Base-by-base conservation (phyloP, 1,139 yeast genomes). In the Pneumocystis jirovecii region DNA sequence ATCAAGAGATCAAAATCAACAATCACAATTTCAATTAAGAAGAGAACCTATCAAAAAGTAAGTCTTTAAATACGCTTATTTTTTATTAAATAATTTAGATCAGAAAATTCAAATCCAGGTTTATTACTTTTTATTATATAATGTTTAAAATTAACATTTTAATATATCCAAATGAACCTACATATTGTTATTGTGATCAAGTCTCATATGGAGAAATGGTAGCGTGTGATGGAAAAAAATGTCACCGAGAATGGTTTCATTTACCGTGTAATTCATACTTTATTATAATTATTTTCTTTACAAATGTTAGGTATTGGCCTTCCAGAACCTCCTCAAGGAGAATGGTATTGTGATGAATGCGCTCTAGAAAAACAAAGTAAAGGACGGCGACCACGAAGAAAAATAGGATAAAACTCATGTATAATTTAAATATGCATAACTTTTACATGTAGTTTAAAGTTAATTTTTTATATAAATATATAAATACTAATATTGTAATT, bases 141-240 rank as follows among this genome's bases (percentile, higher is more conserved):
- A 10, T 25, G 12, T 29, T 50, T 50, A 50, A 25, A 50, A 7
- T 50, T 50, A 37, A 44, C 61, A 65, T 63, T 25, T 50, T 50
- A 50, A 25, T 50, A 50, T 50, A 50, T 50, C 57, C n/a, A 31
- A 66, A 64, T 29, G 96, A 93, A 73, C 96, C 96, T 1, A 83
- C 93, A 2, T 93, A 93, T 74, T 93, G 98, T 76, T 89, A 89
- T 76, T 93, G 98, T 78, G 89, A 90, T 74, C 96, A 91, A 74
- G 96, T 90, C 0, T 91, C 97, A 3, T 91, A 88, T 75, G 98
- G 98, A 25, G 97, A 93, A 73, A 93, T 93, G 98, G 97, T 93
- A 68, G 98, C 96, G 1, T 93, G 98, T 76, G 98, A 93, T 73
- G 96, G 96, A 2, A 93, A 87, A 63, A 85, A 86, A 69, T 93